Conservation (phyloP, 2,329 filamentous ascomycete genomes). For the Pseudogymnoascus sp. region DNA sequence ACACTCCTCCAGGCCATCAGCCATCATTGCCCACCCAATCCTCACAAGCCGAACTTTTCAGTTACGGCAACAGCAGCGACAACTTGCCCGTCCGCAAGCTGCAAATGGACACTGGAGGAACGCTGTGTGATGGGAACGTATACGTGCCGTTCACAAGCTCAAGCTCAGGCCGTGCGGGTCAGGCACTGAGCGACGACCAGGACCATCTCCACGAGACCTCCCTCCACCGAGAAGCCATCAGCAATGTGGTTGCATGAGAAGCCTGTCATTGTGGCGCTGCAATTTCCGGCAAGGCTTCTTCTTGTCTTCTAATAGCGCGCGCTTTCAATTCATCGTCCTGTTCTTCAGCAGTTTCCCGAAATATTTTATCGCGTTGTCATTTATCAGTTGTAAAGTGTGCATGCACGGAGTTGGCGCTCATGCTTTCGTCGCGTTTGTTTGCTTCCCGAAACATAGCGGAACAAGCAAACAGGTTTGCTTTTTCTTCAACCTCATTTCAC, state of each 20-base stretch:
- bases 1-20: not conserved
- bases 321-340: not conserved
- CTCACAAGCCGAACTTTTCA: not conserved
- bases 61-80: not conserved
- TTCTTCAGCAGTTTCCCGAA: not conserved
- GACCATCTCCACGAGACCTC: not conserved
- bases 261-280: not conserved
- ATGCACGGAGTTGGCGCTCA: not conserved
- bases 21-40: not conserved
- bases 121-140: not conserved
- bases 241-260: not conserved
- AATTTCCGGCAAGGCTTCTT: not conserved
- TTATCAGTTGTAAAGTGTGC: constrained; percentile 5
- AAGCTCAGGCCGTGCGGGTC: not conserved
- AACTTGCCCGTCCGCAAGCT: not conserved
- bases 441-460: not conserved
- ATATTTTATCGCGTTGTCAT: not conserved
- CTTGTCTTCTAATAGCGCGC: not conserved
- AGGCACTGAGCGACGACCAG: not conserved
- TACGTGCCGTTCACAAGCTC: not conserved
- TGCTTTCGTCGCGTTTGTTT: not conserved
- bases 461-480: constrained; percentile 6
- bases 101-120: not conserved
- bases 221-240: not conserved
- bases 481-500: not conserved